Conservation (phyloP, 352 stramenopile genomes). For the Phytophthora capsici region DNA sequence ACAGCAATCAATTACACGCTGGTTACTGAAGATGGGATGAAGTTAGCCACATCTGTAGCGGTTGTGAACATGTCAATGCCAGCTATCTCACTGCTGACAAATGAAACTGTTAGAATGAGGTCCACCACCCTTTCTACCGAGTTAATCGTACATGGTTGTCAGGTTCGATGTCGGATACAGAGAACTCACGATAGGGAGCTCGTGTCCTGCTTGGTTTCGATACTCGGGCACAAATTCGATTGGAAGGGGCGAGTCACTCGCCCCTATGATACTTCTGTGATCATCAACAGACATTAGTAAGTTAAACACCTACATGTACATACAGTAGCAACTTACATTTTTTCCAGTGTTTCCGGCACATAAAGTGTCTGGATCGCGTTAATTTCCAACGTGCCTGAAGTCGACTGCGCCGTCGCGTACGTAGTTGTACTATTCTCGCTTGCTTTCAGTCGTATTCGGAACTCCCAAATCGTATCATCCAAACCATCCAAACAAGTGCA, state of each 20-base stretch:
- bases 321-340: conserved; percentile 27
- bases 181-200: conserved; percentile 26
- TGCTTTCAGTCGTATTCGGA: conserved; percentile 25
- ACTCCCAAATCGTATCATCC: conserved; percentile 24
- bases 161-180: conserved; percentile 19
- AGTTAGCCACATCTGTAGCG: conserved; percentile 12
- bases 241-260: conserved; percentile 18
- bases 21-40: conserved; percentile 29
- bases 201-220: conserved; percentile 17
- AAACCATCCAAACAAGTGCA: conserved; percentile 49
- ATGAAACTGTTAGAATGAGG: background rate
- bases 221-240: conserved; percentile 39
- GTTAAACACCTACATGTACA: background rate
- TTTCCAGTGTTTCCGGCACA: conserved; percentile 24
- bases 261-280: conserved; percentile 30
- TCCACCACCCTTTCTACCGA: too few relatives aligned
- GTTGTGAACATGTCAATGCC: conserved; percentile 38
- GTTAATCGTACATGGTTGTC: conserved; percentile 24
- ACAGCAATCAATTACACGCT: conserved; percentile 24
- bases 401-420: conserved; percentile 17
- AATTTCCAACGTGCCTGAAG: conserved; percentile 27
- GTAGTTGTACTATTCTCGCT: background rate
- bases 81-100: conserved; percentile 19
- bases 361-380: conserved; percentile 40
- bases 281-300: conserved; percentile 2